These are phyloP conservation scores for Wickerhamomyces subpelliculosus DNA, from an alignment of 805 yeast species.

Conservation along the genomic window DNA sequence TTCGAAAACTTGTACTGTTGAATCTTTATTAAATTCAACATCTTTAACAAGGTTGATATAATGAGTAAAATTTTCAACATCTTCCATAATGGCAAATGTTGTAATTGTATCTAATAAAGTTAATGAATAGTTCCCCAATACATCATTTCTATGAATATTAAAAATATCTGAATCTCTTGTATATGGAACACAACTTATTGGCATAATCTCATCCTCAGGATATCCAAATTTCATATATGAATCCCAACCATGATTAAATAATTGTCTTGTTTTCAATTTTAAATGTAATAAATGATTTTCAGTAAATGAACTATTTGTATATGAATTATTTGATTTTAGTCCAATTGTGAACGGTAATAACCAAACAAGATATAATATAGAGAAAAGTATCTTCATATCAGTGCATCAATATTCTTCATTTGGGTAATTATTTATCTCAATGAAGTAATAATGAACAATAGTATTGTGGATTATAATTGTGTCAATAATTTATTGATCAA, in stretches of 20 bases:
- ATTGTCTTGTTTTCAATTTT: slow-evolving; percentile 39
- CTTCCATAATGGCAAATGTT: slow-evolving; percentile 66
- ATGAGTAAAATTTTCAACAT: slow-evolving; percentile 45
- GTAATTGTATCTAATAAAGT: slow-evolving; percentile 79
- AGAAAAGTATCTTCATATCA: too few relatives aligned
- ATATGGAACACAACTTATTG: slow-evolving; percentile 62
- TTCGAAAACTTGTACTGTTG: slow-evolving; percentile 85
- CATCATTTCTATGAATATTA: slow-evolving; percentile 69
- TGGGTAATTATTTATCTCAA: too few relatives aligned
- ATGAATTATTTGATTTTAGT: slow-evolving; percentile 1
- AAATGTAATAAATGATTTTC: slow-evolving; percentile 23
- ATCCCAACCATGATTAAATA: slow-evolving; percentile 72
- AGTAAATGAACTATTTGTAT: slow-evolving; percentile 16
- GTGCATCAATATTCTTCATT: too few relatives aligned
- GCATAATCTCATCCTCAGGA: slow-evolving; percentile 78
- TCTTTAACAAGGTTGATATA: slow-evolving; percentile 32
- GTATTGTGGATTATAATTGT: too few relatives aligned
- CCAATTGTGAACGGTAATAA: too few relatives aligned
- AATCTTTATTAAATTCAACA: slow-evolving; percentile 49
- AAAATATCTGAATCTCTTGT: slow-evolving; percentile 52
- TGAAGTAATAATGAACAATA: too few relatives aligned
- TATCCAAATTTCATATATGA: slow-evolving; percentile 63
- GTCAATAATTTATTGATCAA: too few relatives aligned
- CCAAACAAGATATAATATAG: too few relatives aligned
- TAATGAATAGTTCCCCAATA: slow-evolving; percentile 74